A percentile compares a stretch with the other conserved stretches of the same genome.
Conservation (phyloP, 257 asterid genomes). For the Ligustrum vulgare region DNA sequence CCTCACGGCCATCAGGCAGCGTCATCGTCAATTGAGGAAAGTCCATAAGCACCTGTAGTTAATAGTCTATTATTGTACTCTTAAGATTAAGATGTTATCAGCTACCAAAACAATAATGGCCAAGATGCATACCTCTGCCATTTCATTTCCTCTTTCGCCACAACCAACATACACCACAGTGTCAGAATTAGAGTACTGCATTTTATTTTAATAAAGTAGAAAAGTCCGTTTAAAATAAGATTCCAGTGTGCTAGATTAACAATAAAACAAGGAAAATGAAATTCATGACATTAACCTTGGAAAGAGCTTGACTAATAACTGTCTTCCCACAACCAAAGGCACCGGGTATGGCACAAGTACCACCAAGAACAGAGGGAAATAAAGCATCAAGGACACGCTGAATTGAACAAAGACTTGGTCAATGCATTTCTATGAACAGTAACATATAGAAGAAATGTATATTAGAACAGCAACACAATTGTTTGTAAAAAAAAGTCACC, state of each 20-base stretch:
- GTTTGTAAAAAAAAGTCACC: slow-evolving; percentile 45
- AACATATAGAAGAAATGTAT: neutral
- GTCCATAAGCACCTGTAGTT: slow-evolving; percentile 94
- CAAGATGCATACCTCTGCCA: slow-evolving; percentile 81
- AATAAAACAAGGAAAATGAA: slow-evolving; percentile 15
- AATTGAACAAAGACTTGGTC: slow-evolving; percentile 33
- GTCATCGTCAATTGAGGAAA: slow-evolving; percentile 99
- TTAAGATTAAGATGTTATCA: neutral
- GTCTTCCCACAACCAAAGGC: slow-evolving; percentile 99
- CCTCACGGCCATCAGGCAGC: slow-evolving; percentile 98
- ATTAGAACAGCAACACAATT: neutral
- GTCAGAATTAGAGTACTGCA: slow-evolving; percentile 96
- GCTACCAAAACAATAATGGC: slow-evolving; percentile 26
- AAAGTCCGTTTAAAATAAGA: slow-evolving; percentile 17
- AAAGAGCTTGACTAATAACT: slow-evolving; percentile 98
- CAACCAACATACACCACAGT: slow-evolving; percentile 99
- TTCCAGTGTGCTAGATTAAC: slow-evolving; percentile 9
- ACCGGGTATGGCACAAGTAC: slow-evolving; percentile 99
- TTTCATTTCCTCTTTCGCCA: slow-evolving; percentile 99
- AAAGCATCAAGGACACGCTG: slow-evolving; percentile 99
- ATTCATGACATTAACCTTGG: slow-evolving; percentile 61
- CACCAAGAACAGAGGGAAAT: slow-evolving; percentile 99
- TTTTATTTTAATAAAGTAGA: slow-evolving; percentile 18
- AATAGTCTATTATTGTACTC: slow-evolving; percentile 24
- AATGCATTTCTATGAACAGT: slow-evolving; percentile 13